Evolutionary conservation across 2,329 filamentous ascomycete species (phyloP).

Genomic region (Clarireedia hainanense): DNA sequence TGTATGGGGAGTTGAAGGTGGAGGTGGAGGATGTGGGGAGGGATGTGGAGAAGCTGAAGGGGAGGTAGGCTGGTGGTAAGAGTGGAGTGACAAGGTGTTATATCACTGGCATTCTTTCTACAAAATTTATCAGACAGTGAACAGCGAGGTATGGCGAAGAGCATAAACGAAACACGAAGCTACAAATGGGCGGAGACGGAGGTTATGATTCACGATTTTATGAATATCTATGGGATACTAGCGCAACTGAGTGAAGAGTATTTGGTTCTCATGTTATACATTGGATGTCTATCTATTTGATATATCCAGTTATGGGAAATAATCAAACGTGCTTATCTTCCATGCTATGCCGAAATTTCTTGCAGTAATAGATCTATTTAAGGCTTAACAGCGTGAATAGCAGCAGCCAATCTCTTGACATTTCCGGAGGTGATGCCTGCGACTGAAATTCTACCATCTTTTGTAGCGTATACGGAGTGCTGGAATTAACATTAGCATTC

Average conservation of each 20-base stretch:
- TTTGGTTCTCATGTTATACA: not conserved
- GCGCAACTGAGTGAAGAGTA: not conserved
- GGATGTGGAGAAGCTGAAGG: conserved; percentile 27
- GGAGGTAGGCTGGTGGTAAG: not conserved
- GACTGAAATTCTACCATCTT: conserved; percentile 80
- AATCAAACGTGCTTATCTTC: not conserved
- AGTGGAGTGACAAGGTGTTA: too few relatives aligned
- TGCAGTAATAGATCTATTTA: conserved; percentile 12
- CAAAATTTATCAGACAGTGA: too few relatives aligned
- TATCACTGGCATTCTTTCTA: too few relatives aligned
- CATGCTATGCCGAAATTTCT: not conserved
- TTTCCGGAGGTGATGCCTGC: conserved; percentile 76
- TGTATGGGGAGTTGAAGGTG: conserved; percentile 24
- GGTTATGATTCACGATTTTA: not conserved
- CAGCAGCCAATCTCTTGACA: conserved; percentile 71
- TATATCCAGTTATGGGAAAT: not conserved
- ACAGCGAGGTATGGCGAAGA: too few relatives aligned
- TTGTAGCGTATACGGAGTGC: conserved; percentile 96
- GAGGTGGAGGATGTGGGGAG: conserved; percentile 26
- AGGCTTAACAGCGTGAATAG: conserved; percentile 72
- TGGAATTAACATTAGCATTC: conserved; percentile 25
- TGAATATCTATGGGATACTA: not conserved
- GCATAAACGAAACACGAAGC: too few relatives aligned
- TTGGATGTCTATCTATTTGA: not conserved
- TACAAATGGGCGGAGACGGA: too few relatives aligned